Evolutionary conservation across 306 rosid species (phyloP), one percentile per base, ranked within the genome.

Genomic region (Fragaria iinumae): DNA sequence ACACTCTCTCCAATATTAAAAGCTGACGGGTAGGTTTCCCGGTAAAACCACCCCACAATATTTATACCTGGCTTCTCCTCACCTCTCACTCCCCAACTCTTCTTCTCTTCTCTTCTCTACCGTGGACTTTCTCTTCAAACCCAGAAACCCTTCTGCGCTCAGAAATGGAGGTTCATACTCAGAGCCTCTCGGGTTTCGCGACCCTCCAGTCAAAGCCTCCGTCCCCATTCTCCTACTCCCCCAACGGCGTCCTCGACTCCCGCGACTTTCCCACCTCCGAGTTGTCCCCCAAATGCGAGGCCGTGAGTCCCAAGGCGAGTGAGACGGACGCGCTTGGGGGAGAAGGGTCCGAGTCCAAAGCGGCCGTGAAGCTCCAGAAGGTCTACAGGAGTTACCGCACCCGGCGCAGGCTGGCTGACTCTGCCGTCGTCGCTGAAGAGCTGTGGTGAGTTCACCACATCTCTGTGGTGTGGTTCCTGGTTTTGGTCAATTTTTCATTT

Each of bases 351-450:
- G 69, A 23, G 44, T 34, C 77, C 6, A 29, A 14, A 14, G 98
- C 98, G 14, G 98, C 96, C 14, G 82, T 91, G 73, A 79, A 52
- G 82, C 67, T 93, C 49, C 97, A 93, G 84, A 93, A 88, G 83
- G 85, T 87, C 12, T 93, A 91, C 76, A 82, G 97, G 78, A 89
- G 98, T 55, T 91, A 93, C 79, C 98, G 96, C 17, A 91, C 97
- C 4, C 93, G 98, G 39, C 96, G 98, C 21, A 86, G 91, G 81
- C 80, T 93, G 63, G 98, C 98, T 8, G 98, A 93, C 86, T 83
- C 97, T 74, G 98, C 98, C 74, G 91, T 93, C 71, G 94, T 93
- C 32, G 98, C 90, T 0, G 98, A 93, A 74, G 97, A 93, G 79
- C 91, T 90, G 3, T 93, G 98, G 98, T 91, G 18, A 69, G 18